Evolutionary conservation across 2,329 filamentous ascomycete species (phyloP), one percentile per base, ranked within the genome.

Genomic region (Ustulina deusta): DNA sequence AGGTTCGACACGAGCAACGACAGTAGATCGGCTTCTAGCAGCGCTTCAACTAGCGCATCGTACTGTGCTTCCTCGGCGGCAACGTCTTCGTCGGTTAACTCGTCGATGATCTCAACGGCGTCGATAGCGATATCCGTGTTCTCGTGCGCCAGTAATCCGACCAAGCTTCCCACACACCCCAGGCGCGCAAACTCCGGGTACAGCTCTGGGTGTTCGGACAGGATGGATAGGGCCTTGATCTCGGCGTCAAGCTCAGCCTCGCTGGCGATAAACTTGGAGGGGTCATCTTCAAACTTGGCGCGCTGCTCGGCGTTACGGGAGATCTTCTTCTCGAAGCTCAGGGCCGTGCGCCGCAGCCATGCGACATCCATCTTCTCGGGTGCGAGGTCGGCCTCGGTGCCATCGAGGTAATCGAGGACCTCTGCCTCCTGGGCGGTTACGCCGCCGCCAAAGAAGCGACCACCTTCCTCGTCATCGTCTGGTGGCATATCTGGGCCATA

Each of bases 81-180:
- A 1, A 97, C 93, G 76, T 98, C 95, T 77, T 99, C 94, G 74
- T 98, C 96, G 15, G 93, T 97, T 72, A 98, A 83, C 81, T 99
- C 96, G 63, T 89, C 90, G 58, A 99, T 88, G 54, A 97, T 92
- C 81, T 98, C 92, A 57, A 97, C 90, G 0, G 91, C 93, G 70
- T 91, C 93, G 74, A 98, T 97, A 11, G 96, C 94, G 71, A 99
- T 97, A 76, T 99, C 96, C 0, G 94, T 95, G 78, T 99, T 99
- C 75, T 99, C 96, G 78, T 99, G 96, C 17, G 95, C 91, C 56
- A 99, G 83, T 60, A 99, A 81, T 1, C 90, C 88, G 1, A 97
- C 93, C 58, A 99, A 80, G 62, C 91, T 94, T 1, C 67, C 74
- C 9, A 73, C 74, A 57, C 73, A 75, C 4, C 77, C 77, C 13